Evolutionary conservation across 768 basidiomycete genomes (phyloP), one percentile per base, ranked within the genome.

Genomic region (Termitomyces sp.): DNA sequence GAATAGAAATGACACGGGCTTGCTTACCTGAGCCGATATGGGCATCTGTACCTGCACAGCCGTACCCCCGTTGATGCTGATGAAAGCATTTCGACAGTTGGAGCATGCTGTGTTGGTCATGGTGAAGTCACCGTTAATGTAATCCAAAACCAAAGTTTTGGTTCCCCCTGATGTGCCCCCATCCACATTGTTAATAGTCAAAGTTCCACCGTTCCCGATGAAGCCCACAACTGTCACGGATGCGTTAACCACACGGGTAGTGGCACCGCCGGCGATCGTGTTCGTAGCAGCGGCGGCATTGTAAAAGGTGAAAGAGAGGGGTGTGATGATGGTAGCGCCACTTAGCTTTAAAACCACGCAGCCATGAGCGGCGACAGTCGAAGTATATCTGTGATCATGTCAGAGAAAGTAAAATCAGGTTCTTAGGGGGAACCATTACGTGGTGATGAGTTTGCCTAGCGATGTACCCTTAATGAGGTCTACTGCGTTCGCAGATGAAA

Each of bases 31-130:
- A 10, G 69, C 77, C 28, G 78, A 78, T 55, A 80, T 72, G 2
- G 78, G 78, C 74, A 79, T 75, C 59, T 79, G 76, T 16, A 69
- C 74, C 63, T 77, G 73, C 4, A 78, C 72, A 3, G 74, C 66
- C 7, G 70, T 56, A 7, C 75, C 77, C 16, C 75, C 77, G 59
- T 80, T 80, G 10, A 80, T 72, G 59, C 78, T 78, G 38, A 80
- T 69, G 44, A 75, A 75, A 10, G 75, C 74, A 47, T 79, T 74
- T 43, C 79, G 74, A 63, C 77, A 79, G 61, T 80, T 80, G 6
- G 79, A 78, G 66, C 78, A 79, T 9, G 63, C 77, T 0, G 73
- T 76, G 63, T 80, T 79, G 54, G 65, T 64, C 64, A 75, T 75
- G 9, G 70, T 70, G 35, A 73, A 70, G 47, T 80, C 79, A 30